Evolutionary conservation across 345 rosid species (phyloP).

Genomic region (Luvunga scandens): DNA sequence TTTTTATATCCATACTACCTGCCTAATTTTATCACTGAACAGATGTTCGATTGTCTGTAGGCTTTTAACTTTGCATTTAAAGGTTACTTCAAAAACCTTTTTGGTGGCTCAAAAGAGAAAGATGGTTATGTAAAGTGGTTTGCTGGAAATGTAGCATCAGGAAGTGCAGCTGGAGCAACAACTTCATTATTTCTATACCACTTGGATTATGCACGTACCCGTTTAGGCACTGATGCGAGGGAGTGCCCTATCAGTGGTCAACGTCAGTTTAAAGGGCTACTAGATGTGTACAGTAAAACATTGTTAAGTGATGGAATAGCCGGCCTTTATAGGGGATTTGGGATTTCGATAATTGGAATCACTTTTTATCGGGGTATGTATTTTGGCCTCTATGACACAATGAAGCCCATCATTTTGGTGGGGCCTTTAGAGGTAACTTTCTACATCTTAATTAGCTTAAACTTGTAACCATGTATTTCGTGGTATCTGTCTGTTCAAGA

Average conservation of each 20-base stretch:
- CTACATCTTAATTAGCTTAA: neutral
- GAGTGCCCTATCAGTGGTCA: constrained; percentile 52
- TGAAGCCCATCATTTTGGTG: constrained; percentile 81
- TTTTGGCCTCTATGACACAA: constrained; percentile 86
- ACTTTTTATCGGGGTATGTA: constrained; percentile 91
- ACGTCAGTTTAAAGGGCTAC: constrained; percentile 72
- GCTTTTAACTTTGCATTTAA: constrained; percentile 98
- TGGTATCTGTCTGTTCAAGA: neutral
- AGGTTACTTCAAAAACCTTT: constrained; percentile 80
- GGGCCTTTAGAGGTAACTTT: constrained; percentile 77
- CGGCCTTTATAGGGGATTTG: constrained; percentile 86
- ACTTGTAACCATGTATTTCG: neutral
- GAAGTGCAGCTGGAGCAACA: constrained; percentile 98
- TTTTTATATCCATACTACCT: neutral
- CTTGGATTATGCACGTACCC: constrained; percentile 84
- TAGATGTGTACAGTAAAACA: constrained; percentile 82
- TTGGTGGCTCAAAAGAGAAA: constrained; percentile 78
- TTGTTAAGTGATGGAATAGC: constrained; percentile 62
- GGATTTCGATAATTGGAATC: constrained; percentile 88
- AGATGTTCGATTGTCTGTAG: constrained; percentile 64
- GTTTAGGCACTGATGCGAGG: constrained; percentile 81
- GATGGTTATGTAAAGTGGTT: constrained; percentile 86
- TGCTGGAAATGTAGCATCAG: constrained; percentile 85
- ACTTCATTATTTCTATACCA: constrained; percentile 81
- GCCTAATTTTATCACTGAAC: constrained; percentile 48